Conservation (phyloP, 495 filamentous ascomycete genomes). For the Podospora pseudopauciseta region DNA sequence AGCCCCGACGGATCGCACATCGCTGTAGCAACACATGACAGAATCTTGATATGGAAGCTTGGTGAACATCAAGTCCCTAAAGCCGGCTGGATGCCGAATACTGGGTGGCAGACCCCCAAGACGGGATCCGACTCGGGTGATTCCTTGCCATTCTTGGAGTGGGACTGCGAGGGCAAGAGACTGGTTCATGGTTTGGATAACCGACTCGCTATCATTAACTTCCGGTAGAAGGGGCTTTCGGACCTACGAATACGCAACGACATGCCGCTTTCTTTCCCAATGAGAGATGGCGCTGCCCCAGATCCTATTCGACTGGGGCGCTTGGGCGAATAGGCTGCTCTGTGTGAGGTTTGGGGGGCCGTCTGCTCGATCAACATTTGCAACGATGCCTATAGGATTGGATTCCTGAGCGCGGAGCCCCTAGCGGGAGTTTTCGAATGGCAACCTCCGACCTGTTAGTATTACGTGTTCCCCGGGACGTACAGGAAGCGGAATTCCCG, state of each 20-base stretch:
- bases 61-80: constrained; percentile 61
- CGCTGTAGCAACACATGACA: constrained; percentile 62
- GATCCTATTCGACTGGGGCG: not conserved
- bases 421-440: too few species aligned
- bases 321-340: not conserved
- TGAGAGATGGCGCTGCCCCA: not conserved
- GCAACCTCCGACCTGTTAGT: too few species aligned
- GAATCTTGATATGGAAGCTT: constrained; percentile 68
- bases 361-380: not conserved
- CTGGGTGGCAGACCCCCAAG: constrained; percentile 50
- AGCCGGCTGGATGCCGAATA: constrained; percentile 55
- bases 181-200: constrained; percentile 59
- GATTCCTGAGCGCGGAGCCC: not conserved
- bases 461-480: not conserved
- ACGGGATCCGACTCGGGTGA: constrained; percentile 44
- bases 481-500: not conserved
- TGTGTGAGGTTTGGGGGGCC: not conserved
- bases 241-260: not conserved
- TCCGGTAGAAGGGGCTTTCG: constrained; percentile 29
- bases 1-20: constrained; percentile 70
- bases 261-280: not conserved
- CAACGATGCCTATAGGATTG: not conserved
- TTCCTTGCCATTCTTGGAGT: constrained; percentile 58
- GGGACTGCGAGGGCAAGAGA: constrained; percentile 72
- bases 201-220: constrained; percentile 45